Evolutionary conservation across 495 filamentous ascomycete genomes (phyloP).

Genomic region (Penicillium dipodomyicola): DNA sequence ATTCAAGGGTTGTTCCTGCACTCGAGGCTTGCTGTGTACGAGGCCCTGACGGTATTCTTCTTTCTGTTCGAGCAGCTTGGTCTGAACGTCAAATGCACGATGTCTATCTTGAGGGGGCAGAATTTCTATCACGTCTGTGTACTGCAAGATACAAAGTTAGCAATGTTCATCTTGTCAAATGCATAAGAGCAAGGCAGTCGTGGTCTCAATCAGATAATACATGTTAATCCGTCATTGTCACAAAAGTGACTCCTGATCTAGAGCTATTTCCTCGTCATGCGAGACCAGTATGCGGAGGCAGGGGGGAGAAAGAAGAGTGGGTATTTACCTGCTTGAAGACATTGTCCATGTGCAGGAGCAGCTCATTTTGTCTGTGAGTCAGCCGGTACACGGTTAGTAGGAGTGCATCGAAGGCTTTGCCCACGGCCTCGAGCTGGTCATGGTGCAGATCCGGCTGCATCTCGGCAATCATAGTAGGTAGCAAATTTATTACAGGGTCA

Average conservation of each 20-base stretch:
- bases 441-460: conserved; percentile 38
- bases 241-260: conserved; percentile 55
- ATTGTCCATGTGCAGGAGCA: conserved; percentile 43
- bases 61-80: conserved; percentile 32
- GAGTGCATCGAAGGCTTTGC: conserved; percentile 48
- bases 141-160: conserved; percentile 24
- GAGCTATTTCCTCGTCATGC: conserved; percentile 56
- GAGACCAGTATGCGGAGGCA: conserved; percentile 29
- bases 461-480: conserved; percentile 33
- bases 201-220: conserved; percentile 52
- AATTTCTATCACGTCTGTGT: conserved; percentile 24
- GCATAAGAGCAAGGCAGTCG: conserved; percentile 11
- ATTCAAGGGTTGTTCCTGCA: conserved; percentile 36
- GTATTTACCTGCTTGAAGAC: conserved; percentile 49
- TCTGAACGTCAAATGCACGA: conserved; percentile 36
- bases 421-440: conserved; percentile 40
- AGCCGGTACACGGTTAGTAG: conserved; percentile 50
- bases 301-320: conserved; percentile 10
- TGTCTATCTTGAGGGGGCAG: conserved; percentile 29
- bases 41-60: conserved; percentile 33
- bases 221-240: conserved; percentile 52
- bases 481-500: conserved; percentile 26
- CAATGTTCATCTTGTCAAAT: conserved; percentile 15
- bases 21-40: conserved; percentile 26
- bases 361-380: conserved; percentile 41